Evolutionary conservation across 2,329 filamentous ascomycete genomes (phyloP), one percentile per base, ranked within the genome.

Genomic region (Diaporthe ilicicola): DNA sequence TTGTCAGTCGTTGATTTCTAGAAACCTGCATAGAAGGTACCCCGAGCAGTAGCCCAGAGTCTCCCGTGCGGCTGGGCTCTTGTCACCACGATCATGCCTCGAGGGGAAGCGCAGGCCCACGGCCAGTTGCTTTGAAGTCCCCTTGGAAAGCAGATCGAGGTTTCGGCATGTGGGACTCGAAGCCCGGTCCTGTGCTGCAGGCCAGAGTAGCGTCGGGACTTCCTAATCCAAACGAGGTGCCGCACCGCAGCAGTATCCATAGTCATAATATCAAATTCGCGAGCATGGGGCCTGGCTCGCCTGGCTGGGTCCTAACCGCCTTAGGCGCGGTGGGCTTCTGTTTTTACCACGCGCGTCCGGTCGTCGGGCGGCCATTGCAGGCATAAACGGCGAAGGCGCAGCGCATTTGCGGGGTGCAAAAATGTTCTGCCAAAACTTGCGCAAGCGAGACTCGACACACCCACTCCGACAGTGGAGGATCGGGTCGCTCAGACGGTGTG

Each of bases 101-200:
- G 59, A 62, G 27, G 39, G 39, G 42, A 17, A 24, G 59, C 5
- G 59, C 59, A 37, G 42, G 59, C 27, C 42, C 42, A 48, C 34
- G 42, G 59, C 29, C 27, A 44, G 22, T 44, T 50, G 59, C 59
- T 50, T 64, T 50, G 59, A 64, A 42, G 42, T 10, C n/a, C 42
- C 29, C 59, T 12, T 64, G 27, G 42, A 64, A 34, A 50, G 42
- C 59, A 64, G 59, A 64, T 64, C 44, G 59, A 64, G 29, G 59
- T 64, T 64, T 64, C 59, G 59, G 59, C 59, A 64, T 64, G 59
- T 64, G 59, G 59, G 59, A 64, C 59, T 62, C 59, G 59, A 64
- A 50, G 50, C 59, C 59, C 44, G 34, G 44, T 50, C 59, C 34
- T 50, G n/a, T 34, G 29, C 59, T 64, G 59, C 59, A 29, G 59